phyloP scores from a whole-genome alignment of 2,329 filamentous ascomycete species.

The Penicillium occitanis region DNA sequence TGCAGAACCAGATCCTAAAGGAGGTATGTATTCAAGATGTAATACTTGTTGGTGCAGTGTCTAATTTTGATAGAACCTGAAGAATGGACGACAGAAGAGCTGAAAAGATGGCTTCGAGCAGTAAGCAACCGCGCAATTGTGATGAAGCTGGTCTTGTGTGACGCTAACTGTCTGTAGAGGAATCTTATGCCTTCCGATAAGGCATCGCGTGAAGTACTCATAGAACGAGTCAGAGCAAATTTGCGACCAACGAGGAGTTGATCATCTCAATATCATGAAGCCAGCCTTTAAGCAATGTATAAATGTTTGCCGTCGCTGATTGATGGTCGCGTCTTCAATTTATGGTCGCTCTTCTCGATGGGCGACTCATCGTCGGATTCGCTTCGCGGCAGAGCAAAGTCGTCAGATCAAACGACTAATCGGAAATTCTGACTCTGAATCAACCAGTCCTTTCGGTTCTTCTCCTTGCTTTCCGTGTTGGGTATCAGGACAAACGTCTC shows the following conservation, averaged over 20 bases:
- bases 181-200: conserved; percentile 60
- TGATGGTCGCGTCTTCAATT: not conserved
- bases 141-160: not conserved
- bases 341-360: not conserved
- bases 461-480: conserved; percentile 59
- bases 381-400: not conserved
- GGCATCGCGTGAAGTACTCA: conserved; percentile 62
- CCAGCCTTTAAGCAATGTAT: not conserved
- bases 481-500: conserved; percentile 81
- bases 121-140: conserved; percentile 54
- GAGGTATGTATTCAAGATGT: conserved; percentile 52
- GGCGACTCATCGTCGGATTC: not conserved
- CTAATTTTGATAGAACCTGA: conserved; percentile 54
- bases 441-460: conserved; percentile 60
- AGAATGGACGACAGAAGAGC: conserved; percentile 75
- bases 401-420: conserved; percentile 42
- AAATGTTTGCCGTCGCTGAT: not conserved
- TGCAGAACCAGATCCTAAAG: conserved; percentile 69
- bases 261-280: not conserved
- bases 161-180: conserved; percentile 49
- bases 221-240: conserved; percentile 69
- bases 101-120: conserved; percentile 74
- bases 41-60: not conserved
- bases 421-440: conserved; percentile 73
- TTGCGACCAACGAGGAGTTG: conserved; percentile 50